Conservation (phyloP, 2,329 filamentous ascomycete species). For the Fusarium citri region DNA sequence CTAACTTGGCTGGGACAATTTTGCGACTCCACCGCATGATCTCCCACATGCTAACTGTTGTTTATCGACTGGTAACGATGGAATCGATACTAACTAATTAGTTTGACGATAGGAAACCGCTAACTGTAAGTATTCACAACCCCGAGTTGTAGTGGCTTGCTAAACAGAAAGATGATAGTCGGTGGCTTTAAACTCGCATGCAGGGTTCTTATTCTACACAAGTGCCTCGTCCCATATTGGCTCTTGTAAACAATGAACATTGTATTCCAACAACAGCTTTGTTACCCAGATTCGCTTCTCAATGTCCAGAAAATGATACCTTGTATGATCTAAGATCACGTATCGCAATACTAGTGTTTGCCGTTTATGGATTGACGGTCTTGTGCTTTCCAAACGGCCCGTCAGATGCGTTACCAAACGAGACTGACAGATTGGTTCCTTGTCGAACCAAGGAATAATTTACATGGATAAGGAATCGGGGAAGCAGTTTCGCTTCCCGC, state of each 20-base stretch:
- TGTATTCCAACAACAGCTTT: neutral
- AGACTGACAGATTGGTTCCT: constrained; percentile 21
- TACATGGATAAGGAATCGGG: constrained; percentile 24
- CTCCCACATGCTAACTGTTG: constrained; percentile 2
- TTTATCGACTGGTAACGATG: constrained; percentile 1
- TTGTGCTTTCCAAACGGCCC: constrained; percentile 20
- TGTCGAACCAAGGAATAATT: constrained; percentile 1
- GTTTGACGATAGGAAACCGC: neutral
- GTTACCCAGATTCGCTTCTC: constrained; percentile 8
- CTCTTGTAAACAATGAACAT: neutral
- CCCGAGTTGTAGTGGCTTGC: constrained; percentile 13
- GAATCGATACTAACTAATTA: neutral
- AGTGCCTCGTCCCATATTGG: constrained; percentile 1
- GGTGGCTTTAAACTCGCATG: neutral
- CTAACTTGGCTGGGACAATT: constrained; percentile 7
- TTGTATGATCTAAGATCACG: neutral
- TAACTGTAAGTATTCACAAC: constrained; percentile 14
- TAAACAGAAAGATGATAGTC: constrained; percentile 1
- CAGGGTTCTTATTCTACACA: neutral
- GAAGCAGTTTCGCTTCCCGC: constrained; percentile 34
- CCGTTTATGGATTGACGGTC: constrained; percentile 3
- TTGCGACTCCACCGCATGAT: constrained; percentile 24
- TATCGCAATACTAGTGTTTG: constrained; percentile 6
- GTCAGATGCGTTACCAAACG: constrained; percentile 19
- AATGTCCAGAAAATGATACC: neutral